Conservation (phyloP, 1,139 yeast genomes). For the Candida smagusa region DNA sequence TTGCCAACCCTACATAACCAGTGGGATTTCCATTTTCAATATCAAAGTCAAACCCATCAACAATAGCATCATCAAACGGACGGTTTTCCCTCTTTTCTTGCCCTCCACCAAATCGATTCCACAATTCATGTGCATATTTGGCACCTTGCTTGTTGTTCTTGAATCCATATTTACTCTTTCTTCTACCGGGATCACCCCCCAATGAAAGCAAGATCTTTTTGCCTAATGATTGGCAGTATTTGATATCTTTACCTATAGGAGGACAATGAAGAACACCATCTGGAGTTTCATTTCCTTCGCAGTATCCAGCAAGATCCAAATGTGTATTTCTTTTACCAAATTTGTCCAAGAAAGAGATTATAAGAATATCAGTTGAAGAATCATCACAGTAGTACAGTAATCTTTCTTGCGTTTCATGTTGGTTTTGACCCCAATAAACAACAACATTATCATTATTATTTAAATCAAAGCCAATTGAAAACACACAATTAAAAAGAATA, state of each 20-base stretch:
- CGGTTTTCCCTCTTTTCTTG: conserved; percentile 9
- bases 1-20: conserved; percentile 14
- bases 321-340: conserved; percentile 41
- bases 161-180: conserved; percentile 10
- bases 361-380: conserved; percentile 62
- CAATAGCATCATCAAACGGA: conserved; percentile 18
- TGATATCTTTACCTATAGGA: conserved; percentile 14
- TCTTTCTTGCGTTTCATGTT: conserved; percentile 68
- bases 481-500: neutral
- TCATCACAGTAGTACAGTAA: conserved; percentile 66
- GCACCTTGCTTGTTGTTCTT: conserved; percentile 11
- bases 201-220: conserved; percentile 16
- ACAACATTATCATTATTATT: conserved; percentile 38
- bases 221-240: conserved; percentile 15
- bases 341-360: conserved; percentile 62
- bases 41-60: conserved; percentile 20
- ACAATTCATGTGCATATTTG: conserved; percentile 13
- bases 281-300: conserved; percentile 10
- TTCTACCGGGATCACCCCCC: conserved; percentile 15
- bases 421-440: conserved; percentile 86
- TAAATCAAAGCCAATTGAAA: conserved; percentile 1
- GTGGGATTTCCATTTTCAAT: conserved; percentile 11
- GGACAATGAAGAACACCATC: conserved; percentile 15
- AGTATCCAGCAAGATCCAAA: conserved; percentile 15
- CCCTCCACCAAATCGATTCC: conserved; percentile 19